Evolutionary conservation across 192 early-diverging fungal genomes (phyloP), one percentile per base, ranked within the genome.

Genomic region (Coemansia sp.): DNA sequence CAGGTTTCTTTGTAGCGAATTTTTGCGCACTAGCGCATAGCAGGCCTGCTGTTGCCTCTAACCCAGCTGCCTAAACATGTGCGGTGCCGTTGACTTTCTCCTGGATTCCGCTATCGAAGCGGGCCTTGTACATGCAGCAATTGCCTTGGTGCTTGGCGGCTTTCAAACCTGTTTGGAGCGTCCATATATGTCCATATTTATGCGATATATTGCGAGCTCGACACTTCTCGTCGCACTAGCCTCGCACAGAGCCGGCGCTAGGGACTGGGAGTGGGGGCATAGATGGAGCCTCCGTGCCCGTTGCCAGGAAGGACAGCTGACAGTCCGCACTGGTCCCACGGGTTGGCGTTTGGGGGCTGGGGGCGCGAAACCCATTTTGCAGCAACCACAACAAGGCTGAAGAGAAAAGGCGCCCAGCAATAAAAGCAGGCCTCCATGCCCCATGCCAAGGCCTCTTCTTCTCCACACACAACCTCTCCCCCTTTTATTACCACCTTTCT

Each of bases 331-430:
- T 27, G 45, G 45, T 47, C 45, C 41, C 27, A 2, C 26, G 8
- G 45, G 6, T 11, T 30, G 11, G 9, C 5, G 30, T 31, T 35
- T 3, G 34, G 34, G 27, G 26, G 45, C n/a, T 25, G 15, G 27
- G 42, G 27, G 26, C 7, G 26, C 5, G 11, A 47, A 47, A 30
- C 45, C 45, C 45, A 47, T 47, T 47, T n/a, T 47, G 45, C 45
- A 21, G 39, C 5, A 3, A 18, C 4, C 15, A 15, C 5, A 47
- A 31, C 45, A n/a, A 7, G 45, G 25, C 45, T 15, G 27, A 14
- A 31, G 45, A 30, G 8, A 30, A 18, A 42, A 13, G 31, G 31
- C 8, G n/a, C 23, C 1, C 21, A 23, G 41, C 4, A 21, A 43
- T 47, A 47, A 47, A 47, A 47, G n/a, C n/a, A 31, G 45, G 17